Percentiles rank a stretch among this genome's conserved stretches.
Evolutionary conservation across 1,284 basidiomycete genomes (phyloP).

Genomic region (Ustanciosporium gigantosporum): DNA sequence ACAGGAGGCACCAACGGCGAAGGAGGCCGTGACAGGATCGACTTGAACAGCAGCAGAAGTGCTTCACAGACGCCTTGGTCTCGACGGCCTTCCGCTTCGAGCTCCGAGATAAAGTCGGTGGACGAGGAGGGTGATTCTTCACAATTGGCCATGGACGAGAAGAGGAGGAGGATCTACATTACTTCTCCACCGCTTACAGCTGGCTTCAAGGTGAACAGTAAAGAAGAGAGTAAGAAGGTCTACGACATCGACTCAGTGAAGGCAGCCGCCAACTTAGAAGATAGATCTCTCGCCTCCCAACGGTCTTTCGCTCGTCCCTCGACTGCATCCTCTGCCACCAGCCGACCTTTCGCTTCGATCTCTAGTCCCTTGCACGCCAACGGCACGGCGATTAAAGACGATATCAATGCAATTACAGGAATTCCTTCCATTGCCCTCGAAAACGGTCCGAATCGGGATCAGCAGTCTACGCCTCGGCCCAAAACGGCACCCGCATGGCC

Average conservation of each 20-base stretch:
- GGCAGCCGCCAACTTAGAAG: slow-evolving; percentile 21
- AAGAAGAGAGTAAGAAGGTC: slow-evolving; percentile 11
- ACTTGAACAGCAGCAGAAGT: no score
- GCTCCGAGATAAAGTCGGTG: no score
- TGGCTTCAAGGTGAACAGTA: slow-evolving; percentile 8
- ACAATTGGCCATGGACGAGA: slow-evolving; percentile 27
- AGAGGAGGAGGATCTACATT: slow-evolving; percentile 11
- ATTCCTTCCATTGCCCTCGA: no score
- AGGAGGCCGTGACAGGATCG: no score
- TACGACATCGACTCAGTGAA: slow-evolving; percentile 38
- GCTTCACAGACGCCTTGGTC: no score
- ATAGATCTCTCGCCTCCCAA: neutral
- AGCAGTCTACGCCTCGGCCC: slow-evolving; percentile 5
- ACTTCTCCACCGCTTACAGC: slow-evolving; percentile 33
- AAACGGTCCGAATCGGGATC: neutral
- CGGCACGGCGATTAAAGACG: neutral
- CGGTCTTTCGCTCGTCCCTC: slow-evolving; percentile 5
- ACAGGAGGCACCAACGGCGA: no score
- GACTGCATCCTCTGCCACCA: slow-evolving; percentile 6
- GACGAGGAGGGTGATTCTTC: no score
- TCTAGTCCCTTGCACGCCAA: neutral
- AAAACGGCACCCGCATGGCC: slow-evolving; percentile 26
- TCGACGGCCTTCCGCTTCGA: no score
- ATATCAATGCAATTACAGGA: neutral
- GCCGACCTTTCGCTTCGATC: neutral